Evolutionary conservation across 768 basidiomycete species (phyloP).

Genomic region (Tulasnella sp.): DNA sequence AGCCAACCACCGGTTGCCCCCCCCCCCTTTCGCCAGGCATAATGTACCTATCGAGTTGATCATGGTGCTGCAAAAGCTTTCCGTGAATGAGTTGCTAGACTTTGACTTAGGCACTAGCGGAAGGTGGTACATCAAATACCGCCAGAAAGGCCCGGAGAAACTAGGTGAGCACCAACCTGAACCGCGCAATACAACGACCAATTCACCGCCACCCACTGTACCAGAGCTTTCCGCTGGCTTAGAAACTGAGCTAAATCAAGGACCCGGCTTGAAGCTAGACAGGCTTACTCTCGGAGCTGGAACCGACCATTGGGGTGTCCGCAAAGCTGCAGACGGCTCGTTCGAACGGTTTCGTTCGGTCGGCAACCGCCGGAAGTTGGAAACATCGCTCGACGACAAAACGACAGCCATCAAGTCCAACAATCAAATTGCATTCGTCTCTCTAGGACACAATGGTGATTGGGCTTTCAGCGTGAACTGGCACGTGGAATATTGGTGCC

Average conservation of each 20-base stretch:
- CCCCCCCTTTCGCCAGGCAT: no score
- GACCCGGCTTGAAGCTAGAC: neutral
- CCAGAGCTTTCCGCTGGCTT: neutral
- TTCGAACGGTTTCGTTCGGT: neutral
- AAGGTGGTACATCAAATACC: neutral
- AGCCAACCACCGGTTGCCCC: no score
- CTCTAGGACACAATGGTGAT: no score
- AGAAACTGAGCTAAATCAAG: neutral
- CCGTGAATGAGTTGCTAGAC: neutral
- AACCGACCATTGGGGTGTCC: neutral
- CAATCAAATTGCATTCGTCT: no score
- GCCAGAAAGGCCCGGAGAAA: neutral
- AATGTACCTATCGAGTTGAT: neutral
- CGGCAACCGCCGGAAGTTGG: no score
- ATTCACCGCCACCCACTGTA: neutral
- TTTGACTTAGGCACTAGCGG: neutral
- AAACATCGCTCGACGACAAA: no score
- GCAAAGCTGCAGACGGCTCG: neutral
- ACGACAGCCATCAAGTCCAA: no score
- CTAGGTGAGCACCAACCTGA: neutral
- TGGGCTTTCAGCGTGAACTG: no score
- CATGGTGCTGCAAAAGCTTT: neutral
- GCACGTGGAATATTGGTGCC: no score
- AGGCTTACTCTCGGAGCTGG: neutral
- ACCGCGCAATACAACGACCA: neutral